Base-by-base conservation (phyloP, 139 green algal genomes). In the Tetraselmis chui region DNA sequence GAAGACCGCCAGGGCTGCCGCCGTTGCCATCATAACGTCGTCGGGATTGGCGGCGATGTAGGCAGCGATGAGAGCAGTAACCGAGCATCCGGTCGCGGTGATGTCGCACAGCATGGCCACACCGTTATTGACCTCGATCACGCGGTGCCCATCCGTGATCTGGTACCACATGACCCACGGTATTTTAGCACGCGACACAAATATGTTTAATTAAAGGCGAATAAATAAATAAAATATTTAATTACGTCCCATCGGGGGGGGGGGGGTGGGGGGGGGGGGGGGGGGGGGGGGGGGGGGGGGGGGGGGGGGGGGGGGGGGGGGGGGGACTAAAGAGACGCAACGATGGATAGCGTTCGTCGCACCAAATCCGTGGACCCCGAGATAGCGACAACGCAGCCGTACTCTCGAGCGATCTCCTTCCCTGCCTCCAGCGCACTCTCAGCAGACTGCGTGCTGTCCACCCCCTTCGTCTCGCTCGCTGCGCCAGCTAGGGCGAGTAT, bases 11-110 rank as follows among this genome's bases (percentile, higher is more conserved):
- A 97, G 79, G 0, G 91, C 92, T 32, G 87, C 78, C 23, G 91
- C 92, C 11, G 88, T 93, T 0, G 91, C 92, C 32, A 89, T 31
- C 79, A 95, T 31, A 0, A 83, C 30, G 24, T 93, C 79, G 2
- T 87, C 30, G 1, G 86, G 89, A 2, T 85, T 89, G 1, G 83
- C 78, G 1, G 86, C 79, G 1, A 94, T 76, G 67, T 96, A 96
- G 0, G 92, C 93, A 2, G 92, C 92, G 2, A 93, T 89, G n/a
- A 97, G 76, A 1, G 93, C 93, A 0, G 93, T 96, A 2, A 97
- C 83, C 1, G 89, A 88, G 83, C 93, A 97, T 29, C 93, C 93
- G 0, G 88, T 88, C 28, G 93, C 93, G 0, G 93, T 97, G 80
- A 97, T 90, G 22, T 88, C 83, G 0, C 89, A 89, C 81, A 97